Base-by-base conservation (phyloP, 257 asterid species). In the Osmanthus fragrans region DNA sequence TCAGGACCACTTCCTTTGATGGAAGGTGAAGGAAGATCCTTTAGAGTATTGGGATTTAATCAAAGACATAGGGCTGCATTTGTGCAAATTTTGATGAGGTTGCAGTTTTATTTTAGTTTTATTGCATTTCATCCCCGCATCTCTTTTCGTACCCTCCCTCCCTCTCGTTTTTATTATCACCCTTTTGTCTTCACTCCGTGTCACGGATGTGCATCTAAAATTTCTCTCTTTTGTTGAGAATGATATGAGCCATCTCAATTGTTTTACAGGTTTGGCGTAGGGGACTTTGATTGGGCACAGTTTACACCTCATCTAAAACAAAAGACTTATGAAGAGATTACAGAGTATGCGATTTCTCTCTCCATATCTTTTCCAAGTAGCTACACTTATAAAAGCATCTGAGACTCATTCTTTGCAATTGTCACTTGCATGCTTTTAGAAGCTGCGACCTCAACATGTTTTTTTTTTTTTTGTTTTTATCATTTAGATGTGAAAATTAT, bases 11-110 rank as follows among this genome's bases (percentile, higher is more conserved):
- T 85, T 77, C 99, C 98, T 78, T 84, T 93, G 83, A 91, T 95
- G 98, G 99, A 92, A 88, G 98, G 99, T 37, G 97, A 95, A 89
- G 98, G 97, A 60, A 89, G 87, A 84, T 89, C 92, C 73, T 89
- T 92, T 77, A 90, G 97, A 42, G 93, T 94, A 51, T 75, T 89
- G 82, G 98, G 98, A 34, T 94, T 94, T 81, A 94, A 92, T 84
- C 98, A 92, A 80, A 91, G 73, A 74, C 97, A 94, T 83, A 86
- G 98, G 83, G 96, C 96, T 70, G 81, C 84, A 34, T 94, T 94
- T 84, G 97, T 94, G 71, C 97, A 94, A 84, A 85, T 92, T 76
- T 81, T 94, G 84, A 94, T 93, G 97, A 93, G 97, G 97, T 93
- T 66, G 67, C 72, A 33, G 78, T 70, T 83, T 80, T 68, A 1